Conservation (phyloP, 225 moss, liverwort and hornwort genomes). For the Straminergon stramineum region DNA sequence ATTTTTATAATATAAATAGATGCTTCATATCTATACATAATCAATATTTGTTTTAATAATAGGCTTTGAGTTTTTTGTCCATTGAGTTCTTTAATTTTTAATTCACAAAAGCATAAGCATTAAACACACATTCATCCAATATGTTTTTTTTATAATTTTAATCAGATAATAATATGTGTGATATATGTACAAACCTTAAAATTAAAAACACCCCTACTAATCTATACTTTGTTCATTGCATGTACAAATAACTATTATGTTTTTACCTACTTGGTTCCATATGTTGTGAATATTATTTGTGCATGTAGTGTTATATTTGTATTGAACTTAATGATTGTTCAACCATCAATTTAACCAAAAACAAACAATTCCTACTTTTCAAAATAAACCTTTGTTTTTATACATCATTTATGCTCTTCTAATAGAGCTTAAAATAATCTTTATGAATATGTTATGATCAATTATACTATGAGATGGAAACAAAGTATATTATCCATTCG, state of each 20-base stretch:
- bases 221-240: not conserved
- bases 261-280: not conserved
- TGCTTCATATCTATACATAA: no score
- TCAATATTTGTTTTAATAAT: no score
- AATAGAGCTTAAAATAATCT: no score
- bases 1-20: not conserved
- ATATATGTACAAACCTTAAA: no score
- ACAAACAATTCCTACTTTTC: not conserved
- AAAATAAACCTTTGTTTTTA: no score
- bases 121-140: not conserved
- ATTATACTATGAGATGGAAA: not conserved
- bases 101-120: not conserved
- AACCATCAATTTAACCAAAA: not conserved
- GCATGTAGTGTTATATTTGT: not conserved
- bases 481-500: not conserved
- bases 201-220: not conserved
- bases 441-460: not conserved
- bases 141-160: not conserved
- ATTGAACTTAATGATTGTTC: not conserved
- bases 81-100: no score
- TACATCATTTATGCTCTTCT: no score
- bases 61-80: not conserved
- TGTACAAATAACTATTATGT: no score
- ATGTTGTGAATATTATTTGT: not conserved
- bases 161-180: not conserved